phyloP scores from a whole-genome alignment of 495 filamentous ascomycete species.

The Neurospora cerealis region DNA sequence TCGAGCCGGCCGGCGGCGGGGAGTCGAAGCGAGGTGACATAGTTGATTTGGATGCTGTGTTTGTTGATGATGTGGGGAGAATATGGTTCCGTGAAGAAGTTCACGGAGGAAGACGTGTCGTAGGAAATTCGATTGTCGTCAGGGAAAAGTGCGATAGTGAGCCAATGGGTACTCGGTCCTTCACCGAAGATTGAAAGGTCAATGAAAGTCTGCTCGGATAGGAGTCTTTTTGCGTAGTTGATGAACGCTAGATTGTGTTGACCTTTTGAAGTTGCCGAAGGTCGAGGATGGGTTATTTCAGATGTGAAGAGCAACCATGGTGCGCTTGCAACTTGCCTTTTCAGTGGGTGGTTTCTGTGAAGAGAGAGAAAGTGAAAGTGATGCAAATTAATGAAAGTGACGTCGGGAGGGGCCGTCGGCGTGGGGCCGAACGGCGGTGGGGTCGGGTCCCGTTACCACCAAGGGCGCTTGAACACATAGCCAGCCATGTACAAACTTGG shows the following conservation, averaged over 20 bases:
- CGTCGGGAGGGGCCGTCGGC: not conserved
- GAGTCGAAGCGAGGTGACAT: constrained; percentile 16
- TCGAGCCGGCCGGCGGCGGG: constrained; percentile 5
- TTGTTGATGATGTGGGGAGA: not conserved
- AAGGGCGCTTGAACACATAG: not conserved
- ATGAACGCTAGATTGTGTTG: not conserved
- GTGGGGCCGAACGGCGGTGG: not conserved
- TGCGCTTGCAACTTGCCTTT: not conserved
- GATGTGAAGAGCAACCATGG: not conserved
- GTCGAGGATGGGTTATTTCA: not conserved
- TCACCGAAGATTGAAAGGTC: not conserved
- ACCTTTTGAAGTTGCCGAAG: not conserved
- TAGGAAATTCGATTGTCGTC: not conserved
- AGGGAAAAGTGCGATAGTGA: not conserved
- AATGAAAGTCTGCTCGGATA: not conserved
- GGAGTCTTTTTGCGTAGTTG: not conserved
- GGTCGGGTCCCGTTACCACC: not conserved
- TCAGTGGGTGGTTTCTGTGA: not conserved
- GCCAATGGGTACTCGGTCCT: not conserved
- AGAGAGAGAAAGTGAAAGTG: not conserved
- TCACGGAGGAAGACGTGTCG: not conserved
- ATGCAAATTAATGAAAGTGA: not conserved
- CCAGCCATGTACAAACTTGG: not conserved
- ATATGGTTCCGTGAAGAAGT: not conserved
- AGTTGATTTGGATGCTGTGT: not conserved